Evolutionary conservation across 345 rosid genomes (phyloP).

Genomic region (Sapria himalayana): DNA sequence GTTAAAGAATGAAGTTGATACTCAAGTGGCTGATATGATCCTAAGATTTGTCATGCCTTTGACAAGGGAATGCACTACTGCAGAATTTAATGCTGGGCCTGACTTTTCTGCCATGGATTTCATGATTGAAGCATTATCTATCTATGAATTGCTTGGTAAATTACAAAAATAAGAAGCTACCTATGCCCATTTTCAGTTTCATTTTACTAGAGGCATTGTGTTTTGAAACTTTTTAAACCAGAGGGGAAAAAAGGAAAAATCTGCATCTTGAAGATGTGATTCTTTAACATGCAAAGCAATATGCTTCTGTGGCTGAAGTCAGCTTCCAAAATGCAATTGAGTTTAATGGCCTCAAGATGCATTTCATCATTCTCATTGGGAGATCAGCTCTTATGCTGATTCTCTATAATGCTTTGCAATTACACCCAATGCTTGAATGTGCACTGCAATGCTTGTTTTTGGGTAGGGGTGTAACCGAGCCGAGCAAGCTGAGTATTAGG

Average conservation of each 20-base stretch:
- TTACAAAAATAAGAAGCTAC: conserved; percentile 75
- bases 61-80: conserved; percentile 42
- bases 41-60: conserved; percentile 80
- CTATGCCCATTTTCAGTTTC: conserved; percentile 66
- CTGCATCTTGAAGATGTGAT: conserved; percentile 25
- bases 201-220: conserved; percentile 57
- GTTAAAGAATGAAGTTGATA: conserved; percentile 47
- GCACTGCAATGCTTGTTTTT: too few relatives aligned
- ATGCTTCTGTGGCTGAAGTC: conserved; percentile 68
- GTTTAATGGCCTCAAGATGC: conserved; percentile 45
- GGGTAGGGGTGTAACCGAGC: too few relatives aligned
- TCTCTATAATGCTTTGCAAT: conserved; percentile 34
- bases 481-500: too few relatives aligned
- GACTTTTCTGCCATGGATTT: conserved; percentile 81
- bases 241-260: conserved; percentile 19
- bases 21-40: conserved; percentile 71
- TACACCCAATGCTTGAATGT: conserved; percentile 36
- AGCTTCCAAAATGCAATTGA: conserved; percentile 72
- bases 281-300: conserved; percentile 57
- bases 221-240: conserved; percentile 38
- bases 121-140: conserved; percentile 55
- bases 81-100: conserved; percentile 30
- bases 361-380: conserved; percentile 52
- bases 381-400: conserved; percentile 39
- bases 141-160: conserved; percentile 69